Percentiles rank a stretch among this genome's conserved stretches.
Conservation (phyloP, 2,329 filamentous ascomycete genomes). For the Neurospora sp. region DNA sequence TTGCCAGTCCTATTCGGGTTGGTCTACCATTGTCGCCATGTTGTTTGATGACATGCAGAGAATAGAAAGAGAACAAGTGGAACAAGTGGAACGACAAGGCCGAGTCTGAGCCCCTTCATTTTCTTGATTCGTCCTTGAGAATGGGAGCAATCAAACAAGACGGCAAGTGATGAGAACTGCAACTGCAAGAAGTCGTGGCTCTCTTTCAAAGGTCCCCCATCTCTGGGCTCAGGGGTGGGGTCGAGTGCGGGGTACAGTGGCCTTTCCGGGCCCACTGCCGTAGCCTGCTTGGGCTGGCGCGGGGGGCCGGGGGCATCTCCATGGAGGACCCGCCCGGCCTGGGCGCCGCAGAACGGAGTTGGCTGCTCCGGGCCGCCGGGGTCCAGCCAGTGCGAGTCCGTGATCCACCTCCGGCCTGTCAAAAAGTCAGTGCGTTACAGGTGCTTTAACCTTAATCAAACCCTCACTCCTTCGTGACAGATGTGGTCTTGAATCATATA, state of each 20-base stretch:
- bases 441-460: neutral
- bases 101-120: neutral
- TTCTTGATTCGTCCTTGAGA: neutral
- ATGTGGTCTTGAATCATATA: neutral
- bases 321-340: neutral
- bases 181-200: slow-evolving; percentile 42
- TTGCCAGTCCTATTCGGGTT: neutral
- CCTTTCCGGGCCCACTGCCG: neutral
- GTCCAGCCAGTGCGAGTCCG: neutral
- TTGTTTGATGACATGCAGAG: slow-evolving; percentile 3
- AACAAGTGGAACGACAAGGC: neutral
- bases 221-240: neutral
- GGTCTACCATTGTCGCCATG: neutral
- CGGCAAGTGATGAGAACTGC: slow-evolving; percentile 20
- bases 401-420: neutral
- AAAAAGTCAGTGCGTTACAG: neutral
- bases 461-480: neutral
- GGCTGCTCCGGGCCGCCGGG: neutral
- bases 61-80: neutral
- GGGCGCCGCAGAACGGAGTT: neutral
- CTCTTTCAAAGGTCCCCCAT: slow-evolving; percentile 30
- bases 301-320: neutral
- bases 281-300: neutral
- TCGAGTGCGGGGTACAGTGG: neutral
- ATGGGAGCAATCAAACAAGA: neutral